Evolutionary conservation across 192 early-diverging fungal genomes (phyloP), one percentile per base, ranked within the genome.

Genomic region (Blastocladiella britannica): DNA sequence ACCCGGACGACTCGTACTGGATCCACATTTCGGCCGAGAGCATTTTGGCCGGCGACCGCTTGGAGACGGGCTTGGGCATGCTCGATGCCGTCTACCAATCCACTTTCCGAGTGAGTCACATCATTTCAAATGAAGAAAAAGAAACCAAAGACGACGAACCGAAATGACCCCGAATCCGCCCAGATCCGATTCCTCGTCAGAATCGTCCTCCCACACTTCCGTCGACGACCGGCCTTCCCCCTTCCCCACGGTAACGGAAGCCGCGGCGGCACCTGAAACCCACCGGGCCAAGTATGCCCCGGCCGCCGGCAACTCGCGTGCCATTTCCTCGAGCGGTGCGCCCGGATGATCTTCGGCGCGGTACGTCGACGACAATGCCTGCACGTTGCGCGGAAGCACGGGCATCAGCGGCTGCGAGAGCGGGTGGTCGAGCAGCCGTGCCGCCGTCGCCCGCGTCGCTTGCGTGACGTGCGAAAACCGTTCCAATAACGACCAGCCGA

Each of bases 401-500:
- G 80, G 74, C 51, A 77, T 53, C 37, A 83, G 58, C 43, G 75
- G 72, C 22, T 70, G 70, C 5, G 76, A 70, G 8, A 73, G 58
- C 8, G 76, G 80, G 31, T 76, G 72, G 8, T 74, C 76, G 9
- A 77, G 54, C 28, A 77, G 58, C 25, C 51, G 55, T 12, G 62
- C 60, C 5, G 84, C 79, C 0, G 84, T 72, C 53, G 84, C 80
- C 25, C 76, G 69, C 30, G 82, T 76, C 53, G 82, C 80, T 52
- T 75, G 70, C 4, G 86, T 83, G 7, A 88, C 82, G 25, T 79
- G 77, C 1, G 86, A 85, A 52, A 88, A 80, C 30, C 70, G 69
- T 63, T 88, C 86, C 26, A 88, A 66, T 25, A 88, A 72, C 51
- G 71, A 79, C 84, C 84, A 88, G 5, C 70, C 68, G 37, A 80